phyloP scores from a whole-genome alignment of 805 yeast genomes.

The Candida chilensis region DNA sequence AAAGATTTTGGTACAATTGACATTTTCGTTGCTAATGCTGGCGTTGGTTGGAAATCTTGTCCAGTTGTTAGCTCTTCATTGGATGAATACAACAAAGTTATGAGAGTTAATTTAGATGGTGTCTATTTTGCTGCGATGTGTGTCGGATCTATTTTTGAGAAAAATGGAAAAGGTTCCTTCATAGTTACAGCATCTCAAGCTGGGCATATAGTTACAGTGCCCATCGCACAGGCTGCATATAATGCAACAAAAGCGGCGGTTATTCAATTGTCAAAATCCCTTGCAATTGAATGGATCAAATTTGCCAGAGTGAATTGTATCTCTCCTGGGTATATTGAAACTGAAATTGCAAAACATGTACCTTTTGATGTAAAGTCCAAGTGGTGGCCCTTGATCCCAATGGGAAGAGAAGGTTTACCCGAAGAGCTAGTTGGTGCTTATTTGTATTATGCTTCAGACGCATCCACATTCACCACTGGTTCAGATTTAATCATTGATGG shows the following conservation, averaged over 20 bases:
- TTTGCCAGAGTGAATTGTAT: conserved; percentile 44
- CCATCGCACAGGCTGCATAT: conserved; percentile 31
- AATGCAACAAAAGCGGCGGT: conserved; percentile 32
- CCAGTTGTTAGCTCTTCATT: conserved; percentile 15
- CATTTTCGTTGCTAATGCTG: conserved; percentile 36
- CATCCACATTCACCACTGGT: conserved; percentile 39
- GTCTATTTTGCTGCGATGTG: conserved; percentile 34
- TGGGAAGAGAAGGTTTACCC: conserved; percentile 38
- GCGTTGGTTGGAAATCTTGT: conserved; percentile 30
- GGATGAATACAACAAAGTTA: conserved; percentile 26
- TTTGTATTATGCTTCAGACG: conserved; percentile 43
- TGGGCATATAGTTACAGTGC: conserved; percentile 36
- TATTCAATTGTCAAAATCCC: conserved; percentile 25
- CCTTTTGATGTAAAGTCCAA: conserved; percentile 10
- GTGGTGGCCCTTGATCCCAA: conserved; percentile 24
- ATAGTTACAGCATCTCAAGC: conserved; percentile 38
- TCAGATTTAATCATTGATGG: conserved; percentile 41
- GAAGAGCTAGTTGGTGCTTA: conserved; percentile 45
- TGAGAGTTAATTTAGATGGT: conserved; percentile 33
- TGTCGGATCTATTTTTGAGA: conserved; percentile 27
- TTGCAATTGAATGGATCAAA: conserved; percentile 28
- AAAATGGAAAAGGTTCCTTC: conserved; percentile 31
- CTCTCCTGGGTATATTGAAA: conserved; percentile 43
- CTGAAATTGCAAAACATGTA: conserved; percentile 26
- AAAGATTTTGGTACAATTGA: conserved; percentile 31